Evolutionary conservation across 2,329 filamentous ascomycete genomes (phyloP), one percentile per base, ranked within the genome.

Genomic region (Albophoma yamanashiensis): DNA sequence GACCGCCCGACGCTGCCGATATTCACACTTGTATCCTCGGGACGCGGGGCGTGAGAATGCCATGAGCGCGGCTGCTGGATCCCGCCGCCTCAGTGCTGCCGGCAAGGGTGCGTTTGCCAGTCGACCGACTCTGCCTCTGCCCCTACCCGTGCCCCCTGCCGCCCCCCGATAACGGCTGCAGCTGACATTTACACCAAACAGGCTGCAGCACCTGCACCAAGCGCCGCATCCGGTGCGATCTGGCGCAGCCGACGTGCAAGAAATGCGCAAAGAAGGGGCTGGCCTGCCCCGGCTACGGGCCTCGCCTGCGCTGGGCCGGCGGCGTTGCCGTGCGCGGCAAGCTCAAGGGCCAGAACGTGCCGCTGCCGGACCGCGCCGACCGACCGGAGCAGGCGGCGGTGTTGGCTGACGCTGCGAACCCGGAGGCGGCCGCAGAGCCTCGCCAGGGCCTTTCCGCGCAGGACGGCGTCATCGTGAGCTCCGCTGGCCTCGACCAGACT

Each of bases 211-310:
- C 64, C 17, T 71, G 69, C 61, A 65, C 64, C 53, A 64, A 64
- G 59, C 67, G 69, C 39, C 69, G 69, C 50, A 71, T 71, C 57
- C 63, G 63, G 20, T 71, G 69, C 60, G 69, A 70, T 58, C 63
- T 67, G 7, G 57, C 56, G 25, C 62, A 56, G 15, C 69, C 69
- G 25, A 60, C 56, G 39, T 70, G 69, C 58, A 57, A 64, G 17
- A 71, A 71, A 60, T 71, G 69, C 60, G 59, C 60, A 14, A 69
- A 67, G 40, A 70, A 69, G 58, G 69, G 69, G 4, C 62, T 70
- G 15, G 43, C 61, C 11, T 70, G 69, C 11, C 68, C 69, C 0
- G 68, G 67, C 34, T 71, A 71, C 34, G 64, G 66, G 8, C 62
- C 60, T 7, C 63, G 64, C 12, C 61, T 70, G 12, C 63, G 69